Base-by-base conservation (phyloP, 2,329 filamentous ascomycete genomes). In the Blastomyces percursus region DNA sequence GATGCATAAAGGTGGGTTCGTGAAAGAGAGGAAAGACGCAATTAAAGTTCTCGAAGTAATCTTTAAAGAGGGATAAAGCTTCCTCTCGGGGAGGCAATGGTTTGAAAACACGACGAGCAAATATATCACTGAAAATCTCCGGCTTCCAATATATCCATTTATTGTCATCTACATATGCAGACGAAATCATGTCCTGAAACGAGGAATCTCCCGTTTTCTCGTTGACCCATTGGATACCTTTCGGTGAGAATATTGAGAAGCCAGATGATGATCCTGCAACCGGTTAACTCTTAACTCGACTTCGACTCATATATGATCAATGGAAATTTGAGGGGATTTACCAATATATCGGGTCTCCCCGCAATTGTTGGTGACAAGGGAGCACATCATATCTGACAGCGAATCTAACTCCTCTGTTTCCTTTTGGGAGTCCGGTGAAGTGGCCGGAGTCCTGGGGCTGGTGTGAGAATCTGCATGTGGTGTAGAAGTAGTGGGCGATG, bases 1-100 rank as follows among this genome's bases (percentile, higher is more conserved):
- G 81, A 72, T 96, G 92, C 91, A 97, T 97, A 72, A 99, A 99
- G 0, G 94, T 97, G 0, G 93, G 92, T 74, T 96, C 92, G 74
- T 99, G 94, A 71, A 96, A 99, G 3, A 99, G 81, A 6, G 94
- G 94, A 72, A 97, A 96, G 84, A 97, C 93, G 84, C 91, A 94
- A 79, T 99, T 99, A 82, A 99, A 97, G 76, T 96, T 96, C 71
- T 96, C 90, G 68, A 99, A 99, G 71, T 88, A 99, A 74, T 99
- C 94, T 74, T 89, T 91, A 64, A 96, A 84, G 46, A 97, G 79
- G 1, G 91, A 95, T 65, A 95, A 75, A 0, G 91, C 90, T 76
- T 96, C 92, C n/a, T 86, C 81, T 74, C 95, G 95, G 0, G 89
- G 81, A 2, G 94, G 94, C 40, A 97, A 76, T 19, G 86, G 87